A percentile compares a stretch with the other conserved stretches of the same genome.
phyloP scores from a whole-genome alignment of 495 filamentous ascomycete genomes.

The Aspergillus carlsbadensis region DNA sequence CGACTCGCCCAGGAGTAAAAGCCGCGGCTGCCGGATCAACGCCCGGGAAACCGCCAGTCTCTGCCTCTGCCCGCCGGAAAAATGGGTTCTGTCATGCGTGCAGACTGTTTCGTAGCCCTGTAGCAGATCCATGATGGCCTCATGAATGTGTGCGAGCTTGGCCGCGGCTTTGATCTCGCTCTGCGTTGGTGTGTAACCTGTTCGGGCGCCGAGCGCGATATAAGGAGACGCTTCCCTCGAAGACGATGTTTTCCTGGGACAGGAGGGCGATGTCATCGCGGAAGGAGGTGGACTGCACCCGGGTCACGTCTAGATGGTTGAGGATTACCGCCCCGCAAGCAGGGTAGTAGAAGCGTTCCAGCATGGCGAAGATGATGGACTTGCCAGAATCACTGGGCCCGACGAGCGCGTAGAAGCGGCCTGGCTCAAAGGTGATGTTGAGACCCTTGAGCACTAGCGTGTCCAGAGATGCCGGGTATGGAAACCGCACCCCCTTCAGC shows the following conservation, averaged over 20 bases:
- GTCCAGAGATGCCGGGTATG: too few species aligned
- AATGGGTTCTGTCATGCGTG: conserved; percentile 57
- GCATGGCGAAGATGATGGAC: too few species aligned
- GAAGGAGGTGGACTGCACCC: too few species aligned
- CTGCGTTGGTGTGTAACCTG: conserved; percentile 37
- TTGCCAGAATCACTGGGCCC: too few species aligned
- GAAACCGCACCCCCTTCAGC: too few species aligned
- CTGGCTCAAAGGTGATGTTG: too few species aligned
- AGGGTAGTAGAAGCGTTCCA: too few species aligned
- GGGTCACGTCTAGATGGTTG: too few species aligned
- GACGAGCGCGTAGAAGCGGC: too few species aligned
- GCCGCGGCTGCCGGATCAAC: conserved; percentile 64
- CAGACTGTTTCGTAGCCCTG: conserved; percentile 60
- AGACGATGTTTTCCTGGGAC: neutral
- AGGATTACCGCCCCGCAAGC: too few species aligned
- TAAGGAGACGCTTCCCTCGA: conserved; percentile 42
- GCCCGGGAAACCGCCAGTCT: conserved; percentile 45
- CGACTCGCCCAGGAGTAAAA: conserved; percentile 76
- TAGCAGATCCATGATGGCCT: conserved; percentile 53
- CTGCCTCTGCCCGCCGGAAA: conserved; percentile 77
- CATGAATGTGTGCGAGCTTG: conserved; percentile 56
- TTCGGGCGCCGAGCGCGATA: conserved; percentile 47
- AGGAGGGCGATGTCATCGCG: neutral
- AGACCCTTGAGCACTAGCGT: too few species aligned
- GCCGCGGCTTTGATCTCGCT: conserved; percentile 56